These are phyloP conservation scores for Populus hybrid DNA, from an alignment of 441 rosid genomes.

Conservation along the genomic window DNA sequence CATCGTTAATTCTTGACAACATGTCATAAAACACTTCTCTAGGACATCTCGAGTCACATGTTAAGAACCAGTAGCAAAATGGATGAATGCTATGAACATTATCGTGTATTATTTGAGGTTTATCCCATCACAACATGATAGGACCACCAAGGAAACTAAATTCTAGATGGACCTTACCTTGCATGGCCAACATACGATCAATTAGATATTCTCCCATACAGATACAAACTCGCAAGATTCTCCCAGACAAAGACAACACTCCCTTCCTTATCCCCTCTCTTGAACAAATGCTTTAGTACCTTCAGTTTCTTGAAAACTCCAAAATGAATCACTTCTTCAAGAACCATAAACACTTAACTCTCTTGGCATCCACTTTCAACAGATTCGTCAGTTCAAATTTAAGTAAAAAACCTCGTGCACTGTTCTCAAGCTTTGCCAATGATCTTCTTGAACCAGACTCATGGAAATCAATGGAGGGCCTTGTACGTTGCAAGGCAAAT, in stretches of 20 bases:
- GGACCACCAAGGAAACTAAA: background rate
- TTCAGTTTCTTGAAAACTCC: background rate
- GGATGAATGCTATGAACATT: no score
- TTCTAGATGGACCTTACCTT: background rate
- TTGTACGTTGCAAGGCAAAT: constrained; percentile 50
- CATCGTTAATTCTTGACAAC: no score
- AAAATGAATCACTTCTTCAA: constrained; percentile 22
- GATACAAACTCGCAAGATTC: no score
- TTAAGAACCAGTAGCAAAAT: no score
- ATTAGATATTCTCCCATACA: no score
- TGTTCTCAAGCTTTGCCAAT: constrained; percentile 12
- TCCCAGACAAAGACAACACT: no score
- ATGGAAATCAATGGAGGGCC: constrained; percentile 48
- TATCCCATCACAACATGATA: background rate
- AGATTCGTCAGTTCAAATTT: background rate
- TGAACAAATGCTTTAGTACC: background rate
- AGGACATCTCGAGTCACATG: no score
- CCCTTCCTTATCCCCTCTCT: no score
- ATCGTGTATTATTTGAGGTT: no score
- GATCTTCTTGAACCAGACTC: constrained; percentile 26
- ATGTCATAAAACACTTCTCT: no score
- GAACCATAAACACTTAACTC: background rate
- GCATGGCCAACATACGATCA: no score
- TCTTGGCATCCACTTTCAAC: constrained; percentile 7
- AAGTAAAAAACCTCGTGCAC: constrained; percentile 1